Evolutionary conservation across 2,329 filamentous ascomycete species (phyloP), one percentile per base, ranked within the genome.

Genomic region (Trichoderma polysporum): DNA sequence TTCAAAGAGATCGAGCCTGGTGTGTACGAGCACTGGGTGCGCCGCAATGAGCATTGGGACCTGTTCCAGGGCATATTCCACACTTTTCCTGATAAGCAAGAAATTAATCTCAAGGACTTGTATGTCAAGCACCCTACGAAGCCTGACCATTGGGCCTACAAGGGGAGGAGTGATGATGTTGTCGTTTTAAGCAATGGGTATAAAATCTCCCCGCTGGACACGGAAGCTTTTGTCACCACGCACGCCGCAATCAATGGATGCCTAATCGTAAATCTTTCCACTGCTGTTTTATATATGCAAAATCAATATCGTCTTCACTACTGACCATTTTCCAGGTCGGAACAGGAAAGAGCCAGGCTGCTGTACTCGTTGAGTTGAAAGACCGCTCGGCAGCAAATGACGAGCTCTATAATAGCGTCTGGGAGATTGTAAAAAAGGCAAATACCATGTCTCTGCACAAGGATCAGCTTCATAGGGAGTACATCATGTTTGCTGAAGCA

Each of bases 391-490:
- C 22, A 9, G 73, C 69, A 12, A 70, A 37, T 2, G 68, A 75
- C 0, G 69, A 71, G 7, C 68, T 80, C 1, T 68, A 84, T 3
- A 78, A 84, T 4, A 75, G 75, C 50, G 77, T 86, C 6, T 85
- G 82, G 83, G 74, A 76, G 0, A 73, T 70, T 0, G 76, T 86
- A 0, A 75, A 84, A 57, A 69, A 74, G 25, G 82, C 81, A 0
- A 85, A 85, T 53, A 69, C 73, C 3, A 68, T 72, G 0, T 76
- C 78, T 15, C 76, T 78, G 0, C 77, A 78, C 13, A 81, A 83
- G 70, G 79, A 76, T 2, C 78, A 80, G 41, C 72, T 86, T 2
- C 76, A 75, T 58, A 79, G 77, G 67, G 76, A 77, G 27, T 81
- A 78, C 61, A 76, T 85, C 33, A 73, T 78, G 0, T 74, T 85